Evolutionary conservation across 2,329 filamentous ascomycete species (phyloP).

Genomic region (Botrytis medusae): DNA sequence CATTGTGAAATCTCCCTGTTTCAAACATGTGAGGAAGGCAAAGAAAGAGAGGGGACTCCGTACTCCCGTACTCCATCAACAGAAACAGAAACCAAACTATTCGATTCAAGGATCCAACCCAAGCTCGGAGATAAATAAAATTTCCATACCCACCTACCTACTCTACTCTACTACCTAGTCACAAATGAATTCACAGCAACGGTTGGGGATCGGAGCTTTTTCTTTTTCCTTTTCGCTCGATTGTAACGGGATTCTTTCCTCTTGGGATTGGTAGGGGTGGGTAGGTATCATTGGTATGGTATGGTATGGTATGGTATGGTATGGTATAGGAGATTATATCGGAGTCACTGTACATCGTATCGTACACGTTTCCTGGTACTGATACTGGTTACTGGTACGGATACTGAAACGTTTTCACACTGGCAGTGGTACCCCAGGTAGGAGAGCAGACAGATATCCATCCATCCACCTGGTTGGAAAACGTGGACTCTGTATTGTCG

Average conservation of each 20-base stretch:
- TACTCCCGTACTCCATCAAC: no score
- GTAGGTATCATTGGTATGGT: no score
- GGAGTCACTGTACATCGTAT: not conserved
- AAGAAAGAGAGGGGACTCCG: not conserved
- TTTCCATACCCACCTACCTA: not conserved
- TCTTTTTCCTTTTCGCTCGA: no score
- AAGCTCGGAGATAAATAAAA: no score
- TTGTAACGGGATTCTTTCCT: not conserved
- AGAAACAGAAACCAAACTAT: not conserved
- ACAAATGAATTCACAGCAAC: not conserved
- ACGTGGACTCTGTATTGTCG: not conserved
- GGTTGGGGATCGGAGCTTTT: not conserved
- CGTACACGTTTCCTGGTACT: not conserved
- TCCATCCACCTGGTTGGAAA: not conserved
- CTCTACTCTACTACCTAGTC: not conserved
- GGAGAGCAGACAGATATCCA: no score
- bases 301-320: no score
- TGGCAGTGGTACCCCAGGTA: not conserved
- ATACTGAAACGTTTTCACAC: no score
- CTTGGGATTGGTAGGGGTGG: no score
- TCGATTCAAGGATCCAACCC: not conserved
- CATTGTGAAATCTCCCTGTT: not conserved
- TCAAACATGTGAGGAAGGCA: not conserved
- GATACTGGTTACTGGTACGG: not conserved
- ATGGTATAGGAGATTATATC: not conserved